phyloP scores from a whole-genome alignment of 164 flowering plant genomes.

The Litsea cubeba region DNA sequence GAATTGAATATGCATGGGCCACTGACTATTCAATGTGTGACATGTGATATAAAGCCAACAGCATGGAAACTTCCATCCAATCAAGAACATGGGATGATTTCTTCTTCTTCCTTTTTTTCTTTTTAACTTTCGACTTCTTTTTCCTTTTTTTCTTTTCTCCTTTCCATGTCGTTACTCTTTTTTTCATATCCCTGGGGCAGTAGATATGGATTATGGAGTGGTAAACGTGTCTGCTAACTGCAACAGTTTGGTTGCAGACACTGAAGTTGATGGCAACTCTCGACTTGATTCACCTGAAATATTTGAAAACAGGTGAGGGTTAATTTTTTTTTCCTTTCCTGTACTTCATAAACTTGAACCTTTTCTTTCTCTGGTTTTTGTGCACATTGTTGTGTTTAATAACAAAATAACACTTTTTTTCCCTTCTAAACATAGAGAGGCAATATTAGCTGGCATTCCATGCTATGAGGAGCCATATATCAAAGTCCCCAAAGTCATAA shows the following conservation, averaged over 20 bases:
- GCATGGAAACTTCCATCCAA: background rate
- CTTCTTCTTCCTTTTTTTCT: background rate
- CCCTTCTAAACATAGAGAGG: conserved; percentile 38
- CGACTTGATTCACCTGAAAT: conserved; percentile 61
- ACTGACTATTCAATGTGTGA: background rate
- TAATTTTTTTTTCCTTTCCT: background rate
- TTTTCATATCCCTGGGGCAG: background rate
- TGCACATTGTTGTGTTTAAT: too few relatives aligned
- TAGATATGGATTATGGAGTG: background rate
- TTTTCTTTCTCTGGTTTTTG: too few relatives aligned
- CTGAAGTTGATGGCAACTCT: conserved; percentile 46
- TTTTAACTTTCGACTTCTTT: background rate
- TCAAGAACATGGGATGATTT: background rate
- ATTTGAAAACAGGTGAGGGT: conserved; percentile 67
- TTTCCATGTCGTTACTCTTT: background rate
- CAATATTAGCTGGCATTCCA: conserved; percentile 63
- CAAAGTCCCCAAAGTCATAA: conserved; percentile 83
- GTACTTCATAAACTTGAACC: background rate
- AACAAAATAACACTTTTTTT: too few relatives aligned
- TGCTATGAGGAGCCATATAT: conserved; percentile 72
- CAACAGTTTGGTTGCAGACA: conserved; percentile 29
- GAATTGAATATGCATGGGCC: too few relatives aligned
- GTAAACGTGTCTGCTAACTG: background rate
- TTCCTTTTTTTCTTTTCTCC: background rate
- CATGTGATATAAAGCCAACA: background rate